Evolutionary conservation across 495 filamentous ascomycete species (phyloP), one percentile per base, ranked within the genome.

Genomic region (Penicillium bovifimosum): DNA sequence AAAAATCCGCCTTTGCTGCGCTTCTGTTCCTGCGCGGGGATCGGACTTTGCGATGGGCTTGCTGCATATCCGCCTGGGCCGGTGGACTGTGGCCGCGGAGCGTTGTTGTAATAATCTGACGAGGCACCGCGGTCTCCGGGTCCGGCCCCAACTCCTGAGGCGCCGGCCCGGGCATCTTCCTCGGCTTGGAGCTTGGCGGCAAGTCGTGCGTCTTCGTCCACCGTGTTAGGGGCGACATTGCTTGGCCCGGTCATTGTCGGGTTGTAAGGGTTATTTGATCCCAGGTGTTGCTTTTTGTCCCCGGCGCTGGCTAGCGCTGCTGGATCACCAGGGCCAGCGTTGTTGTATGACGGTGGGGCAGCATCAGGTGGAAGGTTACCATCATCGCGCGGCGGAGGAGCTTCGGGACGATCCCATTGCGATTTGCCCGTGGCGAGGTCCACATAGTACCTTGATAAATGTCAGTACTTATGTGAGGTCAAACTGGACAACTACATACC

Each of bases 401-500:
- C 71, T 34, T 81, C 84, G 24, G 90, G 90, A 41, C 73, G 80
- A 3, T 93, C 87, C 90, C 90, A 96, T 79, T 90, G 86, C 5
- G 91, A 95, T 59, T 83, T 79, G 58, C 90, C 90, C 56, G 89
- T 95, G 65, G 83, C 82, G 51, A 84, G 83, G 69, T 96, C 89
- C 40, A 95, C 83, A 73, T 85, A 96, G 79, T 90, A 96, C 86
- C 88, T 90, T 53, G 24, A 13, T 32, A 11, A 28, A 26, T 47
- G 33, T 53, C 14, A 53, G 40, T 62, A 62, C 42, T 33, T 31
- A 1, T 64, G 41, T 60, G 52, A 39, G 68, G 13, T 48, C 11
- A 38, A 41, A 16, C 13, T 40, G 17, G 18, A n/a, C 24, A 17
- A 33, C 31, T 38, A 45, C 80, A 55, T 65, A 91, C 88, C 86